These are phyloP conservation scores for Globisporangium sylvaticum DNA, from an alignment of 352 stramenopile species.

Conservation along the genomic window DNA sequence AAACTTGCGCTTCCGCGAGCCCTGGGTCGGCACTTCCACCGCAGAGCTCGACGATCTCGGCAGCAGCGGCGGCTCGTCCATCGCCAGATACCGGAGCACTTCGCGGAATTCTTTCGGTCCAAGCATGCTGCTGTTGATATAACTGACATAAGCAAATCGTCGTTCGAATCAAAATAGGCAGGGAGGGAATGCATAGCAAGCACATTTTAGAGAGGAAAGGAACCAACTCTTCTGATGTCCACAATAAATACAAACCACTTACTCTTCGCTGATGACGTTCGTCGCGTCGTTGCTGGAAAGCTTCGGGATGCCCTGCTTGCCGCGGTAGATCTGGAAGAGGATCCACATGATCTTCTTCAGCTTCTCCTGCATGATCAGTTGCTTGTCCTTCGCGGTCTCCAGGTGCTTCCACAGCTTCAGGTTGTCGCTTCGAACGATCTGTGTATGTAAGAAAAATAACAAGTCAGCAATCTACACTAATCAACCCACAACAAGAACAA, in stretches of 20 bases:
- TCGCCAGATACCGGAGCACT: slow-evolving; percentile 78
- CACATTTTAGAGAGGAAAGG: slow-evolving; percentile 25
- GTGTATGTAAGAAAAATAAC: background rate
- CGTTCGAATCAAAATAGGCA: slow-evolving; percentile 20
- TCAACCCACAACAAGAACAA: background rate
- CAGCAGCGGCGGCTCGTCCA: slow-evolving; percentile 79
- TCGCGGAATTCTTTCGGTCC: slow-evolving; percentile 84
- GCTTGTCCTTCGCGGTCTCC: slow-evolving; percentile 81
- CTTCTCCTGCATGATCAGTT: slow-evolving; percentile 88
- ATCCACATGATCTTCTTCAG: slow-evolving; percentile 93
- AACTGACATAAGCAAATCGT: slow-evolving; percentile 58
- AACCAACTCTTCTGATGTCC: slow-evolving; percentile 4
- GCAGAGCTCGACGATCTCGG: slow-evolving; percentile 41
- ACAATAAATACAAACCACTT: slow-evolving; percentile 28
- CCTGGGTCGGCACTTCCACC: slow-evolving; percentile 27
- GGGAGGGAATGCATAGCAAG: slow-evolving; percentile 13
- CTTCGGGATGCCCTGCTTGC: slow-evolving; percentile 78
- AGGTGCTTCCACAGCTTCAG: slow-evolving; percentile 87
- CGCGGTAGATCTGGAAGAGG: slow-evolving; percentile 86
- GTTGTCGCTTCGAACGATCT: slow-evolving; percentile 87
- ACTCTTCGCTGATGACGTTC: slow-evolving; percentile 76
- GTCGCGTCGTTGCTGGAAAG: slow-evolving; percentile 53
- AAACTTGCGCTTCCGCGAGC: slow-evolving; percentile 76
- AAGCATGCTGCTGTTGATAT: slow-evolving; percentile 74
- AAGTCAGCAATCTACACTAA: background rate